Evolutionary conservation across 371 early-diverging fungal genomes (phyloP), one percentile per base, ranked within the genome.

Genomic region (Funneliformis caledonium): DNA sequence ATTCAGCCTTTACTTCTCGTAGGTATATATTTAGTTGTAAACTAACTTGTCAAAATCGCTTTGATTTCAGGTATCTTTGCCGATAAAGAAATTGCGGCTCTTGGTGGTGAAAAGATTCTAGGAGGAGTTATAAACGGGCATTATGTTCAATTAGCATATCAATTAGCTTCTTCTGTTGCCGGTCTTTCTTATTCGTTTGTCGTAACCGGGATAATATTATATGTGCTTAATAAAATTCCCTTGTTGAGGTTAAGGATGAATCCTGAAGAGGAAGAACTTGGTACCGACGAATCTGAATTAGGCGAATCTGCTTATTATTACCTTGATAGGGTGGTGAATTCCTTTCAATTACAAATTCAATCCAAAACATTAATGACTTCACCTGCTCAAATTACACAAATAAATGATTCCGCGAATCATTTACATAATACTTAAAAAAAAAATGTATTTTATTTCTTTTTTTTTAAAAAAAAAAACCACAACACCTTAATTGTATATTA

Each of bases 61-160:
- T 56, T 56, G 16, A 56, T 56, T n/a, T 6, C 97, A 0, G 98
- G 97, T 77, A 80, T 98, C 37, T 97, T 98, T 88, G 96, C 97
- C 59, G 92, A 94, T 82, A 82, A 82, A 26, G 86, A 87, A 77
- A 88, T 97, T 67, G 93, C 94, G 19, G 86, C 82, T 10, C 85
- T 96, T 52, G 95, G 94, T 81, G 96, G 95, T 0, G 52, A 88
- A 3, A 86, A 81, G 5, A 95, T 94, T 76, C 69, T 78, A 2
- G 97, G 97, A 59, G 97, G 98, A 16, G 14, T 92, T 93, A 85
- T 97, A 83, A 93, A 96, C 81, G 92, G 93, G 48, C 83, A 96
- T 84, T 94, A 89, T 88, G 89, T 90, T 37, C 97, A 97, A 84
- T 75, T 96, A 47, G 90, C 88, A 1, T 89, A 93, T 82, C 98